A percentile compares a stretch with the other conserved stretches of the same genome.
Conservation (phyloP, 106 monocot species). For the Ottelia alismoides region DNA sequence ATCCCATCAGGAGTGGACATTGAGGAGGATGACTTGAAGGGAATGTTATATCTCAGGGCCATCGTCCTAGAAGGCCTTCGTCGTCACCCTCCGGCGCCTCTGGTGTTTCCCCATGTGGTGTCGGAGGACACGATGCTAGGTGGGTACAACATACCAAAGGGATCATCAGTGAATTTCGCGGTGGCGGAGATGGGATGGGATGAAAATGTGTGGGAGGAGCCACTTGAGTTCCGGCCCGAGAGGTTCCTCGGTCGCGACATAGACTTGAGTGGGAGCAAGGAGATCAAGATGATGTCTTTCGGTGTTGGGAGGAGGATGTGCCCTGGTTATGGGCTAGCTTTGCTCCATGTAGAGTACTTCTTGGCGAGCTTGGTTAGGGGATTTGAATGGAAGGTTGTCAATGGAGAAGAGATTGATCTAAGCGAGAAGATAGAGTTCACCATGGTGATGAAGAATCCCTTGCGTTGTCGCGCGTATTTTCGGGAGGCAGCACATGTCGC, state of each 20-base stretch:
- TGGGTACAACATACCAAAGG: background rate
- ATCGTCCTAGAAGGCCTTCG: slow-evolving; percentile 1
- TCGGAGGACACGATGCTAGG: background rate
- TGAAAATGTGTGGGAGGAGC: background rate
- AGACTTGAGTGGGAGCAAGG: background rate
- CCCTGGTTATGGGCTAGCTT: too few relatives aligned
- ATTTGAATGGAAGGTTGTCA: too few relatives aligned
- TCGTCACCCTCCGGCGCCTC: background rate
- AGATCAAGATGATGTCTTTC: too few relatives aligned
- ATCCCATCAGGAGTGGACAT: background rate
- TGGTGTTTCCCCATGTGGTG: background rate
- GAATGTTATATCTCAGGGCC: background rate
- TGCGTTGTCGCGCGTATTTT: too few relatives aligned
- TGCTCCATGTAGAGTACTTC: too few relatives aligned
- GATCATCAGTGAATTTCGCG: background rate
- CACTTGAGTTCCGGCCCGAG: slow-evolving; percentile 6
- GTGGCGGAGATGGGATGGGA: background rate
- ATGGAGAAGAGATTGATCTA: too few relatives aligned
- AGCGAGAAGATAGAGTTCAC: too few relatives aligned
- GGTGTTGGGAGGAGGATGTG: too few relatives aligned
- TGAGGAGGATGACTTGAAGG: background rate
- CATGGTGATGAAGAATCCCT: too few relatives aligned
- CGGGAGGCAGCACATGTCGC: too few relatives aligned
- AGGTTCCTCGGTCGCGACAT: background rate
- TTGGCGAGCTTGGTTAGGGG: too few relatives aligned